Base-by-base conservation (phyloP, 2,329 filamentous ascomycete species). In the Colletotrichum sp. region DNA sequence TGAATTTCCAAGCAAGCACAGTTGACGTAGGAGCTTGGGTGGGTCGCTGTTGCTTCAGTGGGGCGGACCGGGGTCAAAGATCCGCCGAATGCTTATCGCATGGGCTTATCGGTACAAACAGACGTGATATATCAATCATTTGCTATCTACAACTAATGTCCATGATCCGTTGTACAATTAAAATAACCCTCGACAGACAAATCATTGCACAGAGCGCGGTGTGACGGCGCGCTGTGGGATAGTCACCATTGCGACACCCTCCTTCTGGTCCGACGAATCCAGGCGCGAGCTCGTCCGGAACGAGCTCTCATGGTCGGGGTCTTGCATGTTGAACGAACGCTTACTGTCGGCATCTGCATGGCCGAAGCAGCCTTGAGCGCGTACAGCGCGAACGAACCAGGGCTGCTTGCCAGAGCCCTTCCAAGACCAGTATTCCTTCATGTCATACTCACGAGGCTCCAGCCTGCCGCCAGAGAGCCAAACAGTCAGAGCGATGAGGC, bases 371-470 rank as follows among this genome's bases (percentile, higher is more conserved):
- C 78, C 77, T 30, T 80, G 79, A 3, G 74, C 76, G 55, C 83
- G 79, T 32, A 83, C 77, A 4, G 85, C 85, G 7, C 87, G 84
- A 52, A 89, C 80, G 73, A 89, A 86, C 85, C 87, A 89, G 0
- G 88, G 88, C 56, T 87, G 83, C 4, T 84, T 84, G 5, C 88
- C 88, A 1, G 83, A 82, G 4, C 87, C 87, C 76, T 86, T 87
- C 88, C 87, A 90, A 2, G 88, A 87, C 89, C 89, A 90, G 78
- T 90, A 90, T 72, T 90, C 88, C 76, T 90, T 90, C 76, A 88
- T 82, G 55, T 90, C 88, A 76, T 90, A 90, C 76, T 90, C 87
- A 26, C 85, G 84, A 5, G 89, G 89, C 79, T 88, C 85, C 28
- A 89, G 77, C 5, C 82, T 80, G 5, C 87, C 86, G 2, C 85